Evolutionary conservation across 441 rosid genomes (phyloP).

Genomic region (Euphorbia schlechtendalii): DNA sequence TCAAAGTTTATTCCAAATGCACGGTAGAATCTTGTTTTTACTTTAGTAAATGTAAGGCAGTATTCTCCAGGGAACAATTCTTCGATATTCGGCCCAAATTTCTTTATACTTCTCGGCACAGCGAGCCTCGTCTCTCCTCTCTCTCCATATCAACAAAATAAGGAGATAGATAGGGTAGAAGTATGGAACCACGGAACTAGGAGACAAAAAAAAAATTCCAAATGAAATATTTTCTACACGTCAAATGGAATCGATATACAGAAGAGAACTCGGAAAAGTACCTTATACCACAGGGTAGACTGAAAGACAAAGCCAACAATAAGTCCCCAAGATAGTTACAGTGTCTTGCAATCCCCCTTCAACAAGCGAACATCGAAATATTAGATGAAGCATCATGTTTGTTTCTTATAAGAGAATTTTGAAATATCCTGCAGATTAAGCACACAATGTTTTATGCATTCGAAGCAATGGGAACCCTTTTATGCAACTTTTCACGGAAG

Average conservation of each 20-base stretch:
- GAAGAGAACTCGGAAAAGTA: slow-evolving; percentile 22
- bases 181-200: slow-evolving; percentile 78
- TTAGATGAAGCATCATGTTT: slow-evolving; percentile 10
- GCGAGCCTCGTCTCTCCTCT: slow-evolving; percentile 78
- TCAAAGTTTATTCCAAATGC: too few species aligned
- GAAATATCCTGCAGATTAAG: slow-evolving; percentile 7
- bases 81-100: slow-evolving; percentile 67
- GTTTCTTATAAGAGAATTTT: not conserved
- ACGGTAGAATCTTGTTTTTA: not conserved
- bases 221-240: slow-evolving; percentile 3
- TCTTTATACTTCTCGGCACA: slow-evolving; percentile 88
- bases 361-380: slow-evolving; percentile 5
- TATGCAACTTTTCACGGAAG: too few species aligned
- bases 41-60: slow-evolving; percentile 53
- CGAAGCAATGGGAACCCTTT: too few species aligned
- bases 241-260: not conserved
- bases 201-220: slow-evolving; percentile 5
- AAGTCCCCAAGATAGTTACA: slow-evolving; percentile 91
- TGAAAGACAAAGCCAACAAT: slow-evolving; percentile 79
- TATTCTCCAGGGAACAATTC: slow-evolving; percentile 89
- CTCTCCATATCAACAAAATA: slow-evolving; percentile 84
- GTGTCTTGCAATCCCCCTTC: slow-evolving; percentile 94
- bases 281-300: slow-evolving; percentile 88
- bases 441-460: not conserved
- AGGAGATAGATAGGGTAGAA: slow-evolving; percentile 82